Evolutionary conservation across 768 basidiomycete genomes (phyloP), one percentile per base, ranked within the genome.

Genomic region (Tulasnella sp.): DNA sequence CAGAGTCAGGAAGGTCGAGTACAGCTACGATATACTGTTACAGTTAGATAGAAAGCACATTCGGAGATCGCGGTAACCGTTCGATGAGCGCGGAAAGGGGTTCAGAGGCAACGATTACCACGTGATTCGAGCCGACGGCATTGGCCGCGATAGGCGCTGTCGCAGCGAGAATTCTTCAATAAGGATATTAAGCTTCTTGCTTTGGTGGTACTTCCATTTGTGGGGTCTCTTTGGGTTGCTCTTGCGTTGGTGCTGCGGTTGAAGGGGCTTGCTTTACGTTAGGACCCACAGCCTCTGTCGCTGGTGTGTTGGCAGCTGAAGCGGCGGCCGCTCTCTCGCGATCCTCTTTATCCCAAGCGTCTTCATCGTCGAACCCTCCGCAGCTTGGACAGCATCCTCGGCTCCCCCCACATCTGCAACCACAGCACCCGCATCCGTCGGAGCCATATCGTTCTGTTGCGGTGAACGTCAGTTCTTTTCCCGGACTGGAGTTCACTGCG

Each of bases 321-420:
- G 62, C 7, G 62, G 27, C 74, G 48, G 12, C 81, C 85, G 10
- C 48, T 84, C 75, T 77, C 85, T 86, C 83, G 83, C 82, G 77
- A 85, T 86, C 80, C 84, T 75, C 74, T 18, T 42, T 48, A 75
- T 75, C 74, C 75, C 75, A 75, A 44, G 44, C 52, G 75, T 75
- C 75, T 31, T 75, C 75, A 36, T 75, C 75, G 5, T 75, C 52
- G 75, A 75, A 75, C 1, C 75, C 75, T 36, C 75, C 75, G 44
- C 75, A 75, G 75, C 36, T 52, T 48, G 75, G 75, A 38, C 75
- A 75, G 52, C 39, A 75, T 46, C 75, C 75, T 3, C 44, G 19
- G 44, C 44, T 48, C 19, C 75, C 75, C 14, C 75, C 44, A 42
- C 75, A 75, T 75, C 24, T 16, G 34, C 75, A 44, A 42, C 75